Evolutionary conservation across 106 monocot genomes (phyloP).

Genomic region (Dioscorea dumetorum): DNA sequence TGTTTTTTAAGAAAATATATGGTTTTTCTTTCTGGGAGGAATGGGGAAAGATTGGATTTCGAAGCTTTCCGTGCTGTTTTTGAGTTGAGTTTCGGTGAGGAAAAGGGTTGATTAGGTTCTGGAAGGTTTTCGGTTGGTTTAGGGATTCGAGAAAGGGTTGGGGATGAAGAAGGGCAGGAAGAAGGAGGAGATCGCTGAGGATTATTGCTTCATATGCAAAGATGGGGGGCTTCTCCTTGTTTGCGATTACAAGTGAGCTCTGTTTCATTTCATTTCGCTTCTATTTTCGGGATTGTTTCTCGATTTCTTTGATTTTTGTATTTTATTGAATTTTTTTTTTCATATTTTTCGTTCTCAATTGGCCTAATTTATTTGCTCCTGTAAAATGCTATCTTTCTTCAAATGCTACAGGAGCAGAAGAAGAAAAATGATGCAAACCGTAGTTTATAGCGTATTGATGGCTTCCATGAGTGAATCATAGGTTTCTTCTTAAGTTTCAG

Average conservation of each 20-base stretch:
- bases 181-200: slow-evolving; percentile 34
- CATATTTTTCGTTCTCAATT: neutral
- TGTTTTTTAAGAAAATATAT: too few relatives aligned
- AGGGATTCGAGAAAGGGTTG: neutral
- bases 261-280: neutral
- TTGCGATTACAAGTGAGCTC: slow-evolving; percentile 54
- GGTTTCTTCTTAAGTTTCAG: neutral
- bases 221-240: slow-evolving; percentile 51
- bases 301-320: neutral
- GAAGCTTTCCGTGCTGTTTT: neutral
- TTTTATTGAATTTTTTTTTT: neutral
- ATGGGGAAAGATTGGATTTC: neutral
- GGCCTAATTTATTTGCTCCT: neutral
- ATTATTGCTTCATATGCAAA: slow-evolving; percentile 63
- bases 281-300: neutral
- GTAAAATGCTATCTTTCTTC: neutral
- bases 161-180: slow-evolving; percentile 10
- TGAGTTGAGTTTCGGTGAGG: neutral
- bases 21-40: neutral
- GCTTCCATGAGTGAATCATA: too few relatives aligned
- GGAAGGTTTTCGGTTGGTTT: neutral
- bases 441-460: neutral
- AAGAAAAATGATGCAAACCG: neutral
- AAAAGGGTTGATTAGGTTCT: neutral
- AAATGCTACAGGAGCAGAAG: neutral